phyloP scores from a whole-genome alignment of 805 yeast species.

The Candida maltosa region DNA sequence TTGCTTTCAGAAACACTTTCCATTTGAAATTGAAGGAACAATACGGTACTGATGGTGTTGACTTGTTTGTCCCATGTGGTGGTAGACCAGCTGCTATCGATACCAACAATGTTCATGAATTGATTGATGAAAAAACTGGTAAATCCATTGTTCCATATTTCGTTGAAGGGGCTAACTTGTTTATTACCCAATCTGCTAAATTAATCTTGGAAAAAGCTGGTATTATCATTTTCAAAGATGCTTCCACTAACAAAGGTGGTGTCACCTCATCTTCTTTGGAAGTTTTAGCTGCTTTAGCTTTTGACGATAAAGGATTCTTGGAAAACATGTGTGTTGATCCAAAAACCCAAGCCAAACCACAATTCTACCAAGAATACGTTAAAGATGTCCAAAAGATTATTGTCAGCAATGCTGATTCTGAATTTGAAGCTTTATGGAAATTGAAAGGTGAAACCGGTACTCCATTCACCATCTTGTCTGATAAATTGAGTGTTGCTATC shows the following conservation, averaged over 20 bases:
- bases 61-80: conserved; percentile 96
- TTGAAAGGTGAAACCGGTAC: conserved; percentile 62
- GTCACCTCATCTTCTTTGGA: conserved; percentile 95
- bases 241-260: conserved; percentile 97
- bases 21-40: conserved; percentile 70
- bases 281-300: conserved; percentile 89
- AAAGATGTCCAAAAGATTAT: conserved; percentile 75
- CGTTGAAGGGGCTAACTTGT: conserved; percentile 97
- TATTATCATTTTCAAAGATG: conserved; percentile 85
- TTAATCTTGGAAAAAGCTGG: conserved; percentile 84
- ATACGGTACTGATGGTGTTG: conserved; percentile 57
- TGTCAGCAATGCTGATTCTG: conserved; percentile 73
- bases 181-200: conserved; percentile 93
- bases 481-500: conserved; percentile 76
- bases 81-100: conserved; percentile 97
- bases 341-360: conserved; percentile 53
- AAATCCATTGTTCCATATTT: conserved; percentile 77
- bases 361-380: conserved; percentile 80
- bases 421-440: conserved; percentile 85
- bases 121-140: conserved; percentile 74
- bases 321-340: conserved; percentile 72
- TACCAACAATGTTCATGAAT: conserved; percentile 69
- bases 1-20: conserved; percentile 85
- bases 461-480: conserved; percentile 70
- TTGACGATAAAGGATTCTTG: conserved; percentile 80